These are phyloP conservation scores for Tuctoria greenei DNA, from an alignment of 176 grass and related monocot genomes.

Conservation along the genomic window DNA sequence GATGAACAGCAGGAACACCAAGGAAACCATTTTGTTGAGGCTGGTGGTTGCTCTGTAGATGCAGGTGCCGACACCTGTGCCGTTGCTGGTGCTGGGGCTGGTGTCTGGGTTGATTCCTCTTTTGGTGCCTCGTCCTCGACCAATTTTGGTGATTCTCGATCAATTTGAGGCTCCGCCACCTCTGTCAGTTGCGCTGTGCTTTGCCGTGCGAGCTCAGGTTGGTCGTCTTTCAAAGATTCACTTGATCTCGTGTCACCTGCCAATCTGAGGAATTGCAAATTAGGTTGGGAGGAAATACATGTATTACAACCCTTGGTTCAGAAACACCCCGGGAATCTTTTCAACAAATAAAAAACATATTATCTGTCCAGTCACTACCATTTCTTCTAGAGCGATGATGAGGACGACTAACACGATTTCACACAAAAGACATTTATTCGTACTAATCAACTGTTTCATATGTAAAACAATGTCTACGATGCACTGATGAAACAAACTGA, in stretches of 20 bases:
- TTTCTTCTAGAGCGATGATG: background rate
- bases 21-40: conserved; percentile 47
- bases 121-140: background rate
- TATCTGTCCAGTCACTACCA: background rate
- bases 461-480: background rate
- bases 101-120: background rate
- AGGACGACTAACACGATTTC: background rate
- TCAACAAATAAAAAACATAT: background rate
- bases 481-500: background rate
- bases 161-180: background rate
- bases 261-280: conserved; percentile 41
- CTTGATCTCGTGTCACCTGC: conserved; percentile 30
- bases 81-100: background rate
- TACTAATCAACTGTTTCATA: background rate
- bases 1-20: conserved; percentile 58
- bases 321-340: background rate
- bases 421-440: background rate
- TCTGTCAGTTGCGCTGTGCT: conserved; percentile 22
- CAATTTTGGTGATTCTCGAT: background rate
- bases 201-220: conserved; percentile 24
- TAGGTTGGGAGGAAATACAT: background rate
- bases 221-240: conserved; percentile 23
- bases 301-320: background rate
- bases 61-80: background rate
- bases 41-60: background rate